Conservation (phyloP, 1,139 yeast genomes). For the Diutina catenulata region DNA sequence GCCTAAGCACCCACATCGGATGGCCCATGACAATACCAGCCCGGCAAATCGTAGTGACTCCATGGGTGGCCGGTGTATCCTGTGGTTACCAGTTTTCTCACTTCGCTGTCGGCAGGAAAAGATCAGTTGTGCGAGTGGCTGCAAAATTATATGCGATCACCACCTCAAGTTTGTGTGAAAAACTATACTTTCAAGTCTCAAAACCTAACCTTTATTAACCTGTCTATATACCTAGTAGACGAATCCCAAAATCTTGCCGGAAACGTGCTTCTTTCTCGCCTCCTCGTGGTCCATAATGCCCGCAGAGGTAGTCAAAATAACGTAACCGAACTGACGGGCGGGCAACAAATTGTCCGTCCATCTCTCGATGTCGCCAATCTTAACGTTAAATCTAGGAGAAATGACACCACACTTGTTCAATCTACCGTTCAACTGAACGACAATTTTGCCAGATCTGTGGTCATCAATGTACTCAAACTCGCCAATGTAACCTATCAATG, state of each 20-base stretch:
- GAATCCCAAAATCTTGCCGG: constrained; percentile 95
- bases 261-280: constrained; percentile 99
- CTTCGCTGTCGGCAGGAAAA: no score
- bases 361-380: constrained; percentile 87
- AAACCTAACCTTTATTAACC: not conserved
- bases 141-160: not conserved
- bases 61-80: no score
- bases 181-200: not conserved
- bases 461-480: constrained; percentile 98
- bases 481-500: constrained; percentile 29
- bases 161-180: not conserved
- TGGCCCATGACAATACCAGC: constrained; percentile 30
- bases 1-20: constrained; percentile 56
- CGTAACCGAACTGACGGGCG: constrained; percentile 97
- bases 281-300: constrained; percentile 99
- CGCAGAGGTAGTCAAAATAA: constrained; percentile 92
- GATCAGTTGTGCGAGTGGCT: not conserved
- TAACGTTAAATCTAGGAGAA: constrained; percentile 95
- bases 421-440: constrained; percentile 94
- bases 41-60: constrained; percentile 21
- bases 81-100: no score
- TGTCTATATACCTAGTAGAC: constrained; percentile 46
- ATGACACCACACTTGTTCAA: constrained; percentile 98
- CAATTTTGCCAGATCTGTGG: constrained; percentile 98
- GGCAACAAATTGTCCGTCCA: constrained; percentile 98